Conservation (phyloP, 2,329 filamentous ascomycete species). For the Hortaea sp. region DNA sequence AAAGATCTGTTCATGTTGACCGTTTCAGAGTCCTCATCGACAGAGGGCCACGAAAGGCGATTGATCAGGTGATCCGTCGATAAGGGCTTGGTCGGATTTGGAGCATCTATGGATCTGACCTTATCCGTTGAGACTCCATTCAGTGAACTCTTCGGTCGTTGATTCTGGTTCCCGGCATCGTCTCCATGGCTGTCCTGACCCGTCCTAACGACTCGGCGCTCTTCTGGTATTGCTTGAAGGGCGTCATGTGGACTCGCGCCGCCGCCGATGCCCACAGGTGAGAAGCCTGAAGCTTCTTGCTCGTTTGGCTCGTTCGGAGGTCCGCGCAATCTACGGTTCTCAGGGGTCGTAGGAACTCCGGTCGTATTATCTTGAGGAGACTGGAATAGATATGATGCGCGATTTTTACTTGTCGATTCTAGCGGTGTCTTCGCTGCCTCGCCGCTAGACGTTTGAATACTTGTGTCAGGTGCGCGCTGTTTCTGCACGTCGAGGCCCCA, state of each 20-base stretch:
- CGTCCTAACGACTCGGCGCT: conserved; percentile 5
- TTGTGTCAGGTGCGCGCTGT: conserved; percentile 5
- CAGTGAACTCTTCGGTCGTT: conserved; percentile 23
- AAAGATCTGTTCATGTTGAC: conserved; percentile 33
- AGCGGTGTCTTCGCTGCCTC: conserved; percentile 26
- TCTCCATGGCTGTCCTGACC: too few relatives aligned
- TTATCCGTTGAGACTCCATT: conserved; percentile 20
- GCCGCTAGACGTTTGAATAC: conserved; percentile 10
- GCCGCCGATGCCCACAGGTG: too few relatives aligned
- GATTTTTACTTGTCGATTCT: conserved; percentile 35
- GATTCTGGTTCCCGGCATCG: too few relatives aligned
- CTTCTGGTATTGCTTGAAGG: conserved; percentile 43
- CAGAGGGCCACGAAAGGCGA: conserved; percentile 28
- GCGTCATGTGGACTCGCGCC: conserved; percentile 16
- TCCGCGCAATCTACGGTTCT: too few relatives aligned
- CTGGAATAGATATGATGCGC: conserved; percentile 37
- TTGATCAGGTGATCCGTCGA: conserved; percentile 24
- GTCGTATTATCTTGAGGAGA: conserved; percentile 26
- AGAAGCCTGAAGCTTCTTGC: too few relatives aligned
- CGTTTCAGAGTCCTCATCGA: conserved; percentile 38
- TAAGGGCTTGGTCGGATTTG: conserved; percentile 33
- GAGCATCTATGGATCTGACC: conserved; percentile 29
- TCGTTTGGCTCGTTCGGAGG: too few relatives aligned
- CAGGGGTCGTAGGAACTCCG: not conserved
- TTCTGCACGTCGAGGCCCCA: conserved; percentile 13